Evolutionary conservation across 164 flowering plant species (phyloP), one percentile per base, ranked within the genome.

Genomic region (Santalum album): DNA sequence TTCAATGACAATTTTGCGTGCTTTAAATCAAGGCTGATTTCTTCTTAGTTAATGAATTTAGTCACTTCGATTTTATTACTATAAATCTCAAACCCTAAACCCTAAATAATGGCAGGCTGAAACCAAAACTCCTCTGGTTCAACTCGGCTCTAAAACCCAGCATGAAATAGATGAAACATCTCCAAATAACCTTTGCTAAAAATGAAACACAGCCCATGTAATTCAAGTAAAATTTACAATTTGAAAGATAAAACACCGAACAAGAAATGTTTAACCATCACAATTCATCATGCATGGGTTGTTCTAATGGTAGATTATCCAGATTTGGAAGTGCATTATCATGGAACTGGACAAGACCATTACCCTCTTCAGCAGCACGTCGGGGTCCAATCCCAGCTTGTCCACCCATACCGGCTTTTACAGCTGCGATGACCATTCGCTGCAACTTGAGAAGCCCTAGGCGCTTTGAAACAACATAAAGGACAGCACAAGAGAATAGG

Each of bases 401-500:
- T 53, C 78, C 69, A 1, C 54, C 75, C 78, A 76, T 68, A 27
- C 90, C 84, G 22, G 84, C 76, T 65, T 72, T 83, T 49, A 84
- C 60, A 25, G 88, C 87, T 23, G 86, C 77, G 35, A 76, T 71
- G 35, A 83, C 67, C 35, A 63, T 69, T 57, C 88, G 75, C 75
- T 86, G 96, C 71, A 88, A 67, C 65, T 56, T 78, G 18, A 91
- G 81, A 35, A 88, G 14, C 23, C 96, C 98, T 48, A 86, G 69
- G 18, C 91, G 90, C 63, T 86, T 89, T n/a, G 95, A 82, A 56
- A 84, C 83, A 45, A 92, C 95, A 57, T 84, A 92, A 1, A 86
- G 80, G 34, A 84, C 96, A 44, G 86, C 95, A 59, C 71, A 68
- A 12, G 82, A 62, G 79, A 88, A 91, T 39, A 80, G 51, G 59